Percentiles rank a stretch among this genome's conserved stretches.
phyloP scores from a whole-genome alignment of 1,284 basidiomycete species.

The Microbotryomycetes sp. region DNA sequence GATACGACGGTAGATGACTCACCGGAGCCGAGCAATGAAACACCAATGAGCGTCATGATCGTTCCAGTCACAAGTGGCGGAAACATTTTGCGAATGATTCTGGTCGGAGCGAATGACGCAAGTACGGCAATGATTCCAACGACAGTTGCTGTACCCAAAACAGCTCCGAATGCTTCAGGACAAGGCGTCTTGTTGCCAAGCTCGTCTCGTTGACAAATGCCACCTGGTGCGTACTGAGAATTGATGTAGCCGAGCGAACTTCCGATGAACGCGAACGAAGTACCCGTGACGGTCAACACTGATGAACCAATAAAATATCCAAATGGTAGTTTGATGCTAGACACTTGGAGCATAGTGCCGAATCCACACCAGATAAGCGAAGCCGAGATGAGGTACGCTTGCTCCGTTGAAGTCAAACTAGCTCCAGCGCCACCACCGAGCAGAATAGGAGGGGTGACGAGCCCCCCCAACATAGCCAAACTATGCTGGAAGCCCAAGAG shows the following conservation, averaged over 20 bases:
- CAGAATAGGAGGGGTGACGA: constrained; percentile 41
- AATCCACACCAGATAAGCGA: constrained; percentile 37
- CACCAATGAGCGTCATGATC: constrained; percentile 31
- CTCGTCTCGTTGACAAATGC: constrained; percentile 32
- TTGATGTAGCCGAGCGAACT: constrained; percentile 29
- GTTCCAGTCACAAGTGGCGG: constrained; percentile 37
- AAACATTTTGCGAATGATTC: constrained; percentile 36
- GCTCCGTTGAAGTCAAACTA: constrained; percentile 26
- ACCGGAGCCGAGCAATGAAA: constrained; percentile 31
- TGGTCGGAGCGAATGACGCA: constrained; percentile 35
- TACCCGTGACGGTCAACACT: constrained; percentile 38
- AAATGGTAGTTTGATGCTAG: constrained; percentile 36
- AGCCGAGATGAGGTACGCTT: constrained; percentile 38
- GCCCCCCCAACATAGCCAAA: constrained; percentile 40
- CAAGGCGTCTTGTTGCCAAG: constrained; percentile 36
- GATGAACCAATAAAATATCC: constrained; percentile 38
- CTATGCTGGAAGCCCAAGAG: constrained; percentile 37
- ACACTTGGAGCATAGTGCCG: constrained; percentile 36
- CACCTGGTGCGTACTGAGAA: constrained; percentile 35
- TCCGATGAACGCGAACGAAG: constrained; percentile 37
- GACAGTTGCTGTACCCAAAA: constrained; percentile 37
- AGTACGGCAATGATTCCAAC: constrained; percentile 38
- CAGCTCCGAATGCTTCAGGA: constrained; percentile 39
- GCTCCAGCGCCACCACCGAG: constrained; percentile 32
- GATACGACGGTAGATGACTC: no score